phyloP scores from a whole-genome alignment of 2,329 filamentous ascomycete genomes.

The Plectosphaerella plurivora region DNA sequence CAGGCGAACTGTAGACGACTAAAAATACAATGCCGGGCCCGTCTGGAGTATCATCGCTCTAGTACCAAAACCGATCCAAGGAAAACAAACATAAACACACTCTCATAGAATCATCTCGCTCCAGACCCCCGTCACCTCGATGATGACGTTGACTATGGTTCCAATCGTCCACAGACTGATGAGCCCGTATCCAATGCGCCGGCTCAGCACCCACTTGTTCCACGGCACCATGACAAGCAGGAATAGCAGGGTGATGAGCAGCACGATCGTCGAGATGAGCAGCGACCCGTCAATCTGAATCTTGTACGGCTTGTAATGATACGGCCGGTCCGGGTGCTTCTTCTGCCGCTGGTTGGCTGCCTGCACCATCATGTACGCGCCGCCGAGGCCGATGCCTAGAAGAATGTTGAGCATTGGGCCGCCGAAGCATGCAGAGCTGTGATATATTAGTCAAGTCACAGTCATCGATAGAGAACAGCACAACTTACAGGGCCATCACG shows the following conservation, averaged over 20 bases:
- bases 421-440: conserved; percentile 86
- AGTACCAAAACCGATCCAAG: no score
- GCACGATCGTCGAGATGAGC: conserved; percentile 77
- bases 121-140: conserved; percentile 65
- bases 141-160: conserved; percentile 74
- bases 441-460: conserved; percentile 15
- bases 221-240: conserved; percentile 76
- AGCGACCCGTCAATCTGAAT: conserved; percentile 83
- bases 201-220: conserved; percentile 82
- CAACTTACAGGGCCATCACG: conserved; percentile 77
- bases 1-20: no score
- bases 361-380: conserved; percentile 79
- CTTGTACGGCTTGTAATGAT: conserved; percentile 71
- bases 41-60: no score
- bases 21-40: no score
- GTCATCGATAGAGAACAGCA: not conserved
- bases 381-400: conserved; percentile 87
- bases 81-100: no score
- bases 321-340: conserved; percentile 61
- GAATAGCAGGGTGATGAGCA: conserved; percentile 74
- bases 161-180: conserved; percentile 77
- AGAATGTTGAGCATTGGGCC: conserved; percentile 97
- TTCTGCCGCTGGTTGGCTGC: conserved; percentile 60
- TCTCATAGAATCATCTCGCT: conserved; percentile 22
- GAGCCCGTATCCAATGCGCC: conserved; percentile 74